Conservation (phyloP, 148 eudicot genomes). For the Drosera capensis region DNA sequence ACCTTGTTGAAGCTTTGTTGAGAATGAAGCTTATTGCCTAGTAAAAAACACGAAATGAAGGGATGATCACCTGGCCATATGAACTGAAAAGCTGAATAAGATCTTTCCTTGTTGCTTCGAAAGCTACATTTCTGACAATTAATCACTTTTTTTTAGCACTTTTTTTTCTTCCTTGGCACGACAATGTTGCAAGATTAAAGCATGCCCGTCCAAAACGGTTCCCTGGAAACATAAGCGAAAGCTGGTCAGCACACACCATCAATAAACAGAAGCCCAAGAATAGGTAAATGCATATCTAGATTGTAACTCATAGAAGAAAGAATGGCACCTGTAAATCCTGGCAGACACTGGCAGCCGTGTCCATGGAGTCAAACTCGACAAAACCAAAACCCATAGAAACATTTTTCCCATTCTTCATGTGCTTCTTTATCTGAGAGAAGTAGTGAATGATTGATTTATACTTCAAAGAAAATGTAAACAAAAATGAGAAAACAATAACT, state of each 20-base stretch:
- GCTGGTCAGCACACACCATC: neutral
- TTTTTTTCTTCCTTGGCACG: conserved; percentile 49
- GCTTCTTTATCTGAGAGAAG: conserved; percentile 54
- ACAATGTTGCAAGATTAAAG: conserved; percentile 70
- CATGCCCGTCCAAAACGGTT: conserved; percentile 92
- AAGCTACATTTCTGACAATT: conserved; percentile 88
- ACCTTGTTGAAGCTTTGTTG: too few species aligned
- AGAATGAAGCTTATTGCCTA: too few species aligned
- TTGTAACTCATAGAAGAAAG: too few species aligned
- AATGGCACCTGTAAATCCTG: conserved; percentile 82
- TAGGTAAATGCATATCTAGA: too few species aligned
- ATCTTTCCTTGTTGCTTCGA: conserved; percentile 94
- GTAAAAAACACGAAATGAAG: neutral
- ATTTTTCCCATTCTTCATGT: conserved; percentile 66
- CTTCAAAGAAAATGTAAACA: neutral
- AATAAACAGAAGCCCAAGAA: neutral
- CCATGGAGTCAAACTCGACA: conserved; percentile 74
- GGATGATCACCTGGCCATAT: conserved; percentile 66
- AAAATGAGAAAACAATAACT: neutral
- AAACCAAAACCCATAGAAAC: conserved; percentile 90
- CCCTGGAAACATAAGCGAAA: conserved; percentile 35
- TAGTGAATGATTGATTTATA: too few species aligned
- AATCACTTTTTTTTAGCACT: conserved; percentile 34
- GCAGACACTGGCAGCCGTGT: conserved; percentile 61
- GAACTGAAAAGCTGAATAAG: conserved; percentile 74